Evolutionary conservation across 2,329 filamentous ascomycete genomes (phyloP).

Genomic region (Aureobasidium melanogenum): DNA sequence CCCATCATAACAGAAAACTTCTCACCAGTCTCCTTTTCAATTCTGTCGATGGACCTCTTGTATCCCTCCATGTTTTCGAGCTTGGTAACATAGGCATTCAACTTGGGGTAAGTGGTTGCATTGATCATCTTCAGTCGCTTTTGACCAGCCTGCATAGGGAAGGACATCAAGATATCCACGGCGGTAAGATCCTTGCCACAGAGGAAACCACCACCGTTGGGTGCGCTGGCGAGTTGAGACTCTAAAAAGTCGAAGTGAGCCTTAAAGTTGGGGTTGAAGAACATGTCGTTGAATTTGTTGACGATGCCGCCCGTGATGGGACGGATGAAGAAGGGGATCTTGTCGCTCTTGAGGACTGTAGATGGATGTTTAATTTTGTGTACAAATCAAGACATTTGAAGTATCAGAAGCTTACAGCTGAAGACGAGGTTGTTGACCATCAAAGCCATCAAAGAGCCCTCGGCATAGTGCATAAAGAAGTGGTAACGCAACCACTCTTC

Average conservation of each 20-base stretch:
- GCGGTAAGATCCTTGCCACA: constrained; percentile 41
- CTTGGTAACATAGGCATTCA: constrained; percentile 37
- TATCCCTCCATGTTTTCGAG: constrained; percentile 38
- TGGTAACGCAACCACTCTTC: constrained; percentile 53
- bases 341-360: constrained; percentile 14
- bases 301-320: constrained; percentile 52
- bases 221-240: constrained; percentile 37
- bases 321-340: constrained; percentile 59
- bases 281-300: constrained; percentile 35
- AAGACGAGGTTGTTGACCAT: constrained; percentile 58
- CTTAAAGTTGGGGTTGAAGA: constrained; percentile 39
- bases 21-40: constrained; percentile 34
- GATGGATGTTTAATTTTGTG: not conserved
- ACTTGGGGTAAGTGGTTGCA: constrained; percentile 36
- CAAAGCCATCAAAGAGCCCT: constrained; percentile 72
- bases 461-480: constrained; percentile 74
- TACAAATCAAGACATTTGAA: no score
- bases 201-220: constrained; percentile 41
- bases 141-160: constrained; percentile 39
- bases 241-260: constrained; percentile 45
- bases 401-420: constrained; percentile 33
- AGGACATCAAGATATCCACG: constrained; percentile 46
- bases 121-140: constrained; percentile 26
- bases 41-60: constrained; percentile 40
- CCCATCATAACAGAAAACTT: constrained; percentile 10